phyloP scores from a whole-genome alignment of 202 grass and related monocot genomes.

The Brachypodium distachyon region DNA sequence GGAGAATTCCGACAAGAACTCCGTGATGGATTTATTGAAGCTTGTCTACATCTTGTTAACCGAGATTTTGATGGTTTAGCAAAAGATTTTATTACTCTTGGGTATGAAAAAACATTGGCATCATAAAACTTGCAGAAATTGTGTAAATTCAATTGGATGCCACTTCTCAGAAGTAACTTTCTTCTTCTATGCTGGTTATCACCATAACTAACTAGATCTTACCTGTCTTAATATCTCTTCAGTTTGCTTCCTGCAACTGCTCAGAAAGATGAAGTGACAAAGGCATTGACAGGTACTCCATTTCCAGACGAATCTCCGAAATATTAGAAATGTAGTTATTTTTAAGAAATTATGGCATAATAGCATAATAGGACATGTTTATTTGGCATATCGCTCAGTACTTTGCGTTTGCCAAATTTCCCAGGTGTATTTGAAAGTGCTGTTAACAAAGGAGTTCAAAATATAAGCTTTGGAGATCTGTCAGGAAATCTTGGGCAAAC shows the following conservation, averaged over 20 bases:
- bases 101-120: slow-evolving; percentile 49
- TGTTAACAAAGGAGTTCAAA: slow-evolving; percentile 87
- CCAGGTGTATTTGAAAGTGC: slow-evolving; percentile 96
- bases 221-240: slow-evolving; percentile 20
- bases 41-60: slow-evolving; percentile 98
- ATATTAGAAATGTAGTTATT: neutral
- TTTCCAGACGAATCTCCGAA: slow-evolving; percentile 1
- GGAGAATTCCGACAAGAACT: slow-evolving; percentile 92
- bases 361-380: neutral
- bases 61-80: slow-evolving; percentile 98
- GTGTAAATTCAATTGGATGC: neutral
- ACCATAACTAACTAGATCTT: neutral
- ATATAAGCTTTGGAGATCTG: slow-evolving; percentile 97
- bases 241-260: slow-evolving; percentile 92
- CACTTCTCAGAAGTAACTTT: neutral
- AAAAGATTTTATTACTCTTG: slow-evolving; percentile 95
- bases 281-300: slow-evolving; percentile 84
- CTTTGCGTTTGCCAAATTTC: slow-evolving; percentile 21
- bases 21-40: slow-evolving; percentile 93
- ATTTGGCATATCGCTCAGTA: slow-evolving; percentile 3
- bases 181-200: neutral
- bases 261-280: slow-evolving; percentile 91
- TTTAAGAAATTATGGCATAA: neutral
- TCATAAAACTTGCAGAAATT: neutral
- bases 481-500: slow-evolving; percentile 94